phyloP scores from a whole-genome alignment of 768 basidiomycete genomes.

The Epithele typhae region DNA sequence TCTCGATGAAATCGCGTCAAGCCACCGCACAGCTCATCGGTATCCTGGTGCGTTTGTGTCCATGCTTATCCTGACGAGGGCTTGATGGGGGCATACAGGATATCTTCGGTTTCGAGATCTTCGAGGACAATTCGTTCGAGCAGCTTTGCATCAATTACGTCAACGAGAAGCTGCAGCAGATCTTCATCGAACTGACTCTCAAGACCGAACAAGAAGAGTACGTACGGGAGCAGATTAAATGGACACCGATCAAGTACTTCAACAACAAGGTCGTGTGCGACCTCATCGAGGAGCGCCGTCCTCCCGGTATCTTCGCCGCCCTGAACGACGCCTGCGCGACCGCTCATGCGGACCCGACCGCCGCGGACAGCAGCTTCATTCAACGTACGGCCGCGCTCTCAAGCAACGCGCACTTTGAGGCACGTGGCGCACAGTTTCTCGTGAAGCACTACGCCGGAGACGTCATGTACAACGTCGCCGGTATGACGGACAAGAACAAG shows the following conservation, averaged over 20 bases:
- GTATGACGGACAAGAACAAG: constrained; percentile 99
- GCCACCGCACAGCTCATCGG: constrained; percentile 81
- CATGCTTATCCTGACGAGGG: neutral
- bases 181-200: constrained; percentile 97
- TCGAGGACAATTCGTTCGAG: constrained; percentile 96
- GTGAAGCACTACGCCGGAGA: constrained; percentile 98
- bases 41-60: constrained; percentile 75
- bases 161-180: constrained; percentile 99
- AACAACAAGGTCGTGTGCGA: constrained; percentile 98
- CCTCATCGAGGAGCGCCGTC: constrained; percentile 93
- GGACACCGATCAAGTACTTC: constrained; percentile 99
- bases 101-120: constrained; percentile 99
- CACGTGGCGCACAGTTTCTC: constrained; percentile 90
- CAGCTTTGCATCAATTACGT: constrained; percentile 99
- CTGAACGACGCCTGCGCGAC: constrained; percentile 99
- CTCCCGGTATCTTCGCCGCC: constrained; percentile 96
- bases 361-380: constrained; percentile 95
- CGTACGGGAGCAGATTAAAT: constrained; percentile 96
- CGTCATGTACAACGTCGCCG: constrained; percentile 94
- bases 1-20: constrained; percentile 89
- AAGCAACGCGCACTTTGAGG: constrained; percentile 90
- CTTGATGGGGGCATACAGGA: constrained; percentile 48
- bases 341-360: constrained; percentile 93
- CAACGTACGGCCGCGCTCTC: constrained; percentile 82
- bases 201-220: constrained; percentile 99